Evolutionary conservation across 1,284 basidiomycete species (phyloP), one percentile per base, ranked within the genome.

Genomic region (Pseudozyma hubeiensis): DNA sequence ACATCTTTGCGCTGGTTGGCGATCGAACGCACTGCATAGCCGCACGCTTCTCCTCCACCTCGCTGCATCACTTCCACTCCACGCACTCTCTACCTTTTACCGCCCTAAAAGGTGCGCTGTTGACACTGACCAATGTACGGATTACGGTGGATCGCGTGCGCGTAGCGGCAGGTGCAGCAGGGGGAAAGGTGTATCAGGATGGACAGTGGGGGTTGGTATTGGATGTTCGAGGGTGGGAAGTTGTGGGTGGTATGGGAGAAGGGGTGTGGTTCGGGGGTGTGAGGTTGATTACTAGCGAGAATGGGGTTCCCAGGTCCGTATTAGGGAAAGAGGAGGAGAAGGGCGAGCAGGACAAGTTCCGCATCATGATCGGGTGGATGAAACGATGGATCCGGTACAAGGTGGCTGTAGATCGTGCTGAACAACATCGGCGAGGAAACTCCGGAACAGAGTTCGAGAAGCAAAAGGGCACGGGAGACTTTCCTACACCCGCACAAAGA

Each of bases 21-120:
- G 72, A 75, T 19, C 55, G 64, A 0, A 70, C 72, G 17, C 72
- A 75, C 57, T 64, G 67, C 33, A 43, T 70, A 9, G 64, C 72
- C 0, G 72, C 67, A 1, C 63, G 66, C 19, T 70, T 75, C 37
- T 7, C 37, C 6, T 29, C 34, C 5, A 16, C 14, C 5, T 52
- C 48, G 13, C 49, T 75, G 0, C 16, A 40, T 6, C 51, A 51
- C 0, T 70, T 63, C 44, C 66, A 70, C 30, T 2, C 11, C 1
- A 17, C 37, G 35, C 35, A 55, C 16, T 11, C 48, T 3, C 24
- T 60, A n/a, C 39, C 60, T 3, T 66, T 75, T 37, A 75, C 72
- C 9, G 48, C 63, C 16, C 54, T 75, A 24, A 65, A 60, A 40
- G 72, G 72, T 1, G 56, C 72, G 0, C 52, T 75, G 10, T 8